Evolutionary conservation across 148 eudicot species (phyloP).

Genomic region (Polygonum aviculare): DNA sequence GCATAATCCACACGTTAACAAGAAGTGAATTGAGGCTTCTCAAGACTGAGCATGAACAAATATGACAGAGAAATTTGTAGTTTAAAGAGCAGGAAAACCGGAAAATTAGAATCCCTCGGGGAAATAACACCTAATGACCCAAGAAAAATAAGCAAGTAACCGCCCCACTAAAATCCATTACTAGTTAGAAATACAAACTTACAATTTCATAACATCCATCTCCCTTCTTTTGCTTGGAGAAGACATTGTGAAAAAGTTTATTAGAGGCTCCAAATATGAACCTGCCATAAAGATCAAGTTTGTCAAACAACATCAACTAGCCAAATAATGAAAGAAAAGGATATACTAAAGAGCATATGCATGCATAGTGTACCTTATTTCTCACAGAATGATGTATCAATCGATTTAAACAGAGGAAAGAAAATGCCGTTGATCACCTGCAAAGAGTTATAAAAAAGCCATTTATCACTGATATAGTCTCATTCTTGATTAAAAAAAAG

Average conservation of each 20-base stretch:
- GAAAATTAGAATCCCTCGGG: too few species aligned
- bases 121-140: not conserved
- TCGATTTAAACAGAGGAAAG: not conserved
- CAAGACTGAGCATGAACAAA: not conserved
- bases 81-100: not conserved
- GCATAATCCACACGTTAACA: not conserved
- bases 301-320: not conserved
- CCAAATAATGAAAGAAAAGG: not conserved
- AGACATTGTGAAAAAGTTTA: constrained; percentile 34
- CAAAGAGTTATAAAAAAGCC: not conserved
- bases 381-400: not conserved
- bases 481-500: not conserved
- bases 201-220: constrained; percentile 86
- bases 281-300: not conserved
- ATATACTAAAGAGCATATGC: not conserved
- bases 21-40: not conserved
- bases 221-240: constrained; percentile 86
- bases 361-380: not conserved
- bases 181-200: constrained; percentile 21
- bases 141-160: not conserved
- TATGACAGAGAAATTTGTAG: not conserved
- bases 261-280: not conserved
- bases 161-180: not conserved
- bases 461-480: not conserved
- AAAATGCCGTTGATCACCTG: not conserved